A percentile compares a stretch with the other conserved stretches of the same genome.
Conservation (phyloP, 768 basidiomycete genomes). For the Butyriboletus loyo region DNA sequence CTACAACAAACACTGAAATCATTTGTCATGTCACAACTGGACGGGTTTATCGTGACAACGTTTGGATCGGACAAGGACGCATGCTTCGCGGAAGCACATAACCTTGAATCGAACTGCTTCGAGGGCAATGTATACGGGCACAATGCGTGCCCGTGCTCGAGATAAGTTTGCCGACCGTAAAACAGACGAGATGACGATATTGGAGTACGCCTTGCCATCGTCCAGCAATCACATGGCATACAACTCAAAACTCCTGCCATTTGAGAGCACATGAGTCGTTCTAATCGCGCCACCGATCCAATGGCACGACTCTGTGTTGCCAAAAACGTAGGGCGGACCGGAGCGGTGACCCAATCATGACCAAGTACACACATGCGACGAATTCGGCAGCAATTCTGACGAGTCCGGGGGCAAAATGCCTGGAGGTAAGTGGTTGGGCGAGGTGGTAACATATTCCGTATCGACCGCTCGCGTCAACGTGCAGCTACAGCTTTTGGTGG, state of each 20-base stretch:
- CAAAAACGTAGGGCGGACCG: neutral
- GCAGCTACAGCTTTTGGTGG: neutral
- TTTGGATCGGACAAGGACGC: neutral
- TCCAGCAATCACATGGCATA: neutral
- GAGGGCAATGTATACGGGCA: neutral
- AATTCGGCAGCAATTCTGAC: neutral
- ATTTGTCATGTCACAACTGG: neutral
- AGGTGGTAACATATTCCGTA: neutral
- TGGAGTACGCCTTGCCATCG: neutral
- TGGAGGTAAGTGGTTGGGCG: neutral
- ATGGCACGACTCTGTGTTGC: neutral
- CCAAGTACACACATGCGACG: neutral
- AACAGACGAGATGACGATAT: neutral
- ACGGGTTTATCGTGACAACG: neutral
- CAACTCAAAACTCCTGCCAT: neutral
- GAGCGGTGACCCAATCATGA: neutral
- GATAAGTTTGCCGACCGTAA: neutral
- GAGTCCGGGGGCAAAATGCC: neutral
- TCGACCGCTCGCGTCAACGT: neutral
- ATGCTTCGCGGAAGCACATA: neutral
- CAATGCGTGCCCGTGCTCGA: neutral
- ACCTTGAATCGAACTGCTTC: neutral
- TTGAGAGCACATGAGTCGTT: neutral
- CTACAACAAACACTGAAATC: neutral
- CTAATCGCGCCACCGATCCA: neutral